Evolutionary conservation across 257 asterid species (phyloP).

Genomic region (Ballota nigra): DNA sequence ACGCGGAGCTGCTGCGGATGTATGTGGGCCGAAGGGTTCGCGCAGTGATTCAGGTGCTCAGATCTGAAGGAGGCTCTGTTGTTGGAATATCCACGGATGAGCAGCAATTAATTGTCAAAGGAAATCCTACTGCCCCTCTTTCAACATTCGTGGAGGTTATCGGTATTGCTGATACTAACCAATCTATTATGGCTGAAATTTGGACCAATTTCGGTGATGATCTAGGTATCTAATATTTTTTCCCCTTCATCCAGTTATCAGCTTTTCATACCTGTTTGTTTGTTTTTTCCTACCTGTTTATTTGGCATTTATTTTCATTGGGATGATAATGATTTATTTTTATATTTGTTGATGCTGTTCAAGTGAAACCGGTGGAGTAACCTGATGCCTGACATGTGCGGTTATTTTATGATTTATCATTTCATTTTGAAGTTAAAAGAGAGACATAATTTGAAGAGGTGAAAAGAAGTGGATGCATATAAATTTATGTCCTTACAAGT

Average conservation of each 20-base stretch:
- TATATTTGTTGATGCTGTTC: not conserved
- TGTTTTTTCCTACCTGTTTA: not conserved
- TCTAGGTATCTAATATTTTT: slow-evolving; percentile 44
- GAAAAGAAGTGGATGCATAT: not conserved
- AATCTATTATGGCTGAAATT: slow-evolving; percentile 68
- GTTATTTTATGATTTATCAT: not conserved
- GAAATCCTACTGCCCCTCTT: slow-evolving; percentile 60
- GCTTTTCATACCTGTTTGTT: not conserved
- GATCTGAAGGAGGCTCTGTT: slow-evolving; percentile 71
- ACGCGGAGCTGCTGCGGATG: slow-evolving; percentile 66
- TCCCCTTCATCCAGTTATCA: not conserved
- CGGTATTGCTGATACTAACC: slow-evolving; percentile 74
- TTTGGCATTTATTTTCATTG: not conserved
- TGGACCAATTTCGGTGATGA: slow-evolving; percentile 86
- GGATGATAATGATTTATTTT: not conserved
- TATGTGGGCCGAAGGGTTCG: slow-evolving; percentile 74
- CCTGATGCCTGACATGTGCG: not conserved
- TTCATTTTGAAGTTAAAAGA: not conserved
- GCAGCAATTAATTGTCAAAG: slow-evolving; percentile 70
- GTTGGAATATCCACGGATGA: slow-evolving; percentile 81
- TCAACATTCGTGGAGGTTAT: slow-evolving; percentile 79
- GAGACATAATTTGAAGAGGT: not conserved
- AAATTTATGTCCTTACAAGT: not conserved
- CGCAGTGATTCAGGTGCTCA: slow-evolving; percentile 75
- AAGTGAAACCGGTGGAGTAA: not conserved